Conservation (phyloP, 805 yeast genomes). For the Blastobotrys mokoenaii region DNA sequence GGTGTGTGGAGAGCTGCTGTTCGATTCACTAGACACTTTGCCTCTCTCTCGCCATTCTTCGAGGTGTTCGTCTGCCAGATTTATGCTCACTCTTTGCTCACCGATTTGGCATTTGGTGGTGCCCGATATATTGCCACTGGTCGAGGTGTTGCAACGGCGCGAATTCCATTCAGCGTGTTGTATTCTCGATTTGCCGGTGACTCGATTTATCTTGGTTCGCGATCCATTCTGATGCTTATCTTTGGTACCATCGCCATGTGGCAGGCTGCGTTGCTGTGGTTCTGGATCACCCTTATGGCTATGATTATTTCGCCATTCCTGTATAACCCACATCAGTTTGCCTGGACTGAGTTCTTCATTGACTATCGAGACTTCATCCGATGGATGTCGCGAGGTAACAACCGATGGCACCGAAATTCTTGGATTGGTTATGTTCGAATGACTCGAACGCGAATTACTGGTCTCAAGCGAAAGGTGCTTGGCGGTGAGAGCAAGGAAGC, state of each 20-base stretch:
- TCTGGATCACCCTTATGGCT: slow-evolving; percentile 83
- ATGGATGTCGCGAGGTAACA: slow-evolving; percentile 68
- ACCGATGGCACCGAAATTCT: slow-evolving; percentile 44
- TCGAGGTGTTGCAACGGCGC: slow-evolving; percentile 69
- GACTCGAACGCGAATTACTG: slow-evolving; percentile 73
- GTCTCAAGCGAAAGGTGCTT: slow-evolving; percentile 58
- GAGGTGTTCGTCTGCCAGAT: slow-evolving; percentile 74
- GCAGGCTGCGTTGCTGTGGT: slow-evolving; percentile 83
- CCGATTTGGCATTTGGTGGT: slow-evolving; percentile 68
- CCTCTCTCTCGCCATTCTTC: slow-evolving; percentile 66
- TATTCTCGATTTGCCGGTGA: slow-evolving; percentile 64
- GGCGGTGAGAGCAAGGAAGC: slow-evolving; percentile 49
- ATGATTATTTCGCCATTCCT: slow-evolving; percentile 79
- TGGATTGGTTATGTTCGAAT: slow-evolving; percentile 62
- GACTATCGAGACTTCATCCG: slow-evolving; percentile 77
- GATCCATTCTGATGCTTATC: slow-evolving; percentile 42
- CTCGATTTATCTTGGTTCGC: slow-evolving; percentile 56
- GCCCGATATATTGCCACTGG: slow-evolving; percentile 80
- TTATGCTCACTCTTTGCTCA: slow-evolving; percentile 60
- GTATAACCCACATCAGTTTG: slow-evolving; percentile 91
- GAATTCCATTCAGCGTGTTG: slow-evolving; percentile 56
- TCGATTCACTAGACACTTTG: slow-evolving; percentile 56
- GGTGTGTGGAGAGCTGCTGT: slow-evolving; percentile 64
- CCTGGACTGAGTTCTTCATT: slow-evolving; percentile 79
- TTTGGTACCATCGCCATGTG: slow-evolving; percentile 57